Base-by-base conservation (phyloP, 2,329 filamentous ascomycete genomes). In the Fusarium nelsonii region DNA sequence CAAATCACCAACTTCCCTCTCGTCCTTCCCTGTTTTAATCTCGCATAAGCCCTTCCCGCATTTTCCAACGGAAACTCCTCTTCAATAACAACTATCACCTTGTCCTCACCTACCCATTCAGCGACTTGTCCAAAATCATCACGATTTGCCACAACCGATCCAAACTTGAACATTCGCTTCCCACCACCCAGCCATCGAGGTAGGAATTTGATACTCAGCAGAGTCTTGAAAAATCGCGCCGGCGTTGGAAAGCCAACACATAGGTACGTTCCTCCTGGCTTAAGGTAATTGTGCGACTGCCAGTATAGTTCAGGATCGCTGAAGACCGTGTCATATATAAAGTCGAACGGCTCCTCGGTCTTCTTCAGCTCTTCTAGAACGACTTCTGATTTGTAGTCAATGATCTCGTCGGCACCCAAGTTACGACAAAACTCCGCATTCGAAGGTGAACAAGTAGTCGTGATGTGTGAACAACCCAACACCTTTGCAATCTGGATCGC, bases 131-230 rank as follows among this genome's bases (percentile, higher is more conserved):
- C n/a, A 11, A 72, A 72, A 18, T 72, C 34, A 9, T 71, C 39
- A 0, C 30, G 36, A 4, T 72, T 69, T 0, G 52, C 64, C 4
- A 43, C 53, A 1, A 72, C 70, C 0, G 69, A 69, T 4, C 71
- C 67, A 4, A 69, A 71, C 1, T 44, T 37, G 11, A 72, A 72
- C 14, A 40, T 59, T 9, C 70, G 39, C 14, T 61, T 55, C 0
- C 70, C 70, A 2, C 69, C 69, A 2, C 69, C 67, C 1, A 71
- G 8, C 28, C 57, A 72, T 6, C n/a, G n/a, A 1, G 70, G 70
- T 1, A 72, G 9, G 5, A 69, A 1, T 8, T 39, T 55, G 6
- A 72, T 72, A 8, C 58, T 30, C 1, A 67, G 3, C 0, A 72
- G 16, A 1, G 64, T 44, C 5, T 56, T 72, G 33, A 62, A 50